Conservation (phyloP, 208 protist genomes). For the Trypanosoma mega region DNA sequence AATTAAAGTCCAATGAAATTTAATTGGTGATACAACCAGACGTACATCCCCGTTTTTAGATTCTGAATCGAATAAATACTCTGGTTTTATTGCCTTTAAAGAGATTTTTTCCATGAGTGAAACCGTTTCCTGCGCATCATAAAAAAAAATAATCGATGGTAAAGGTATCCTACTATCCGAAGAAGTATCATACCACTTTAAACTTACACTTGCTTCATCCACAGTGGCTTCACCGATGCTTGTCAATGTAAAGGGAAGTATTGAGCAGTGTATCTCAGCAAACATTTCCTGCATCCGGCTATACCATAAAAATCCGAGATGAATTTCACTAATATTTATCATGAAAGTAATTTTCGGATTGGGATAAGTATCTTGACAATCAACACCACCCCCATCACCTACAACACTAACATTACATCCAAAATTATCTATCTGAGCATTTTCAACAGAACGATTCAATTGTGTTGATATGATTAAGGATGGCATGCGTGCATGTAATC, state of each 20-base stretch:
- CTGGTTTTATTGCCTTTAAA: not conserved
- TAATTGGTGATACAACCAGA: conserved; percentile 12
- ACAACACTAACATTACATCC: no score
- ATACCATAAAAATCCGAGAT: conserved; percentile 20
- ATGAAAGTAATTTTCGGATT: no score
- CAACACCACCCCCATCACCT: not conserved
- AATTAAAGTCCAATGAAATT: conserved; percentile 1
- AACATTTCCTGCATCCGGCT: conserved; percentile 9
- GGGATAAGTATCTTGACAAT: not conserved
- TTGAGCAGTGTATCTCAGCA: not conserved
- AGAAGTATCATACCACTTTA: conserved; percentile 13
- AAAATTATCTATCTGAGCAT: no score
- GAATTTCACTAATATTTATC: not conserved
- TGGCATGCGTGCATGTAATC: no score
- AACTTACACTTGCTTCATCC: conserved; percentile 9
- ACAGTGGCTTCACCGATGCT: conserved; percentile 6
- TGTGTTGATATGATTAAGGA: no score
- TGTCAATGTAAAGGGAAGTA: conserved; percentile 8
- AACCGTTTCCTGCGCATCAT: conserved; percentile 1
- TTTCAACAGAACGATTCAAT: no score
- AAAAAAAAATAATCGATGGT: conserved; percentile 8
- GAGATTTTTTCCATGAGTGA: conserved; percentile 16
- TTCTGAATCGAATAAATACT: no score
- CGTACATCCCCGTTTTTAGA: not conserved
- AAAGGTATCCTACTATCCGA: not conserved